Base-by-base conservation (phyloP, 352 stramenopile species). In the Thalassiosira livingstoniorum region DNA sequence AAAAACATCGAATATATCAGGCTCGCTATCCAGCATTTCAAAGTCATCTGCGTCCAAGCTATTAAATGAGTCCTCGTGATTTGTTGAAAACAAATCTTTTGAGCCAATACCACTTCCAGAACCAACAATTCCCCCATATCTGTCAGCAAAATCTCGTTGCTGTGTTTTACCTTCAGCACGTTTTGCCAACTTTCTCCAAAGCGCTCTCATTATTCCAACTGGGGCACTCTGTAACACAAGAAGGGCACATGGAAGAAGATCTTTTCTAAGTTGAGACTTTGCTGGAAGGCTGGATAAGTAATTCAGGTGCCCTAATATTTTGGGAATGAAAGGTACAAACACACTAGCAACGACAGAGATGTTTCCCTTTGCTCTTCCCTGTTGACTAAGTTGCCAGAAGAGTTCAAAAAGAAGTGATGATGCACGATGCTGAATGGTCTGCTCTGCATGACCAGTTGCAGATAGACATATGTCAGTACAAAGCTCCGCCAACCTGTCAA, bases 151-250 rank as follows among this genome's bases (percentile, higher is more conserved):
- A 72, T 68, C 83, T 54, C 67, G 90, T 45, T 60, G 71, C 2
- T 76, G 67, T 7, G 78, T 75, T 32, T 89, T 94, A 29, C 85
- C 87, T 73, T 86, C 71, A 18, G 87, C 80, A 27, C 80, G 45
- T 37, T 78, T 81, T 58, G 77, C 87, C 35, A 95, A 80, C 55
- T 93, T 93, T 62, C 92, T 83, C 90, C 89, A 95, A 0, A 94
- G 57, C 32, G 90, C 89, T 66, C 87, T 80, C 57, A 95, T 82
- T 2, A 95, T 34, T 42, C 87, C 85, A 42, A 82, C 62, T 31
- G 90, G 89, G 32, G 92, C 86, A 85, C 82, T 92, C 63, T 95
- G 92, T 13, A 95, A 77, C 23, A 95, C 82, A 67, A 92, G 93
- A 1, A 95, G 71, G 62, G 88, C 75, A 74, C 87, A 93, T 42